Evolutionary conservation across 164 flowering plant species (phyloP).

Genomic region (Sedum album): DNA sequence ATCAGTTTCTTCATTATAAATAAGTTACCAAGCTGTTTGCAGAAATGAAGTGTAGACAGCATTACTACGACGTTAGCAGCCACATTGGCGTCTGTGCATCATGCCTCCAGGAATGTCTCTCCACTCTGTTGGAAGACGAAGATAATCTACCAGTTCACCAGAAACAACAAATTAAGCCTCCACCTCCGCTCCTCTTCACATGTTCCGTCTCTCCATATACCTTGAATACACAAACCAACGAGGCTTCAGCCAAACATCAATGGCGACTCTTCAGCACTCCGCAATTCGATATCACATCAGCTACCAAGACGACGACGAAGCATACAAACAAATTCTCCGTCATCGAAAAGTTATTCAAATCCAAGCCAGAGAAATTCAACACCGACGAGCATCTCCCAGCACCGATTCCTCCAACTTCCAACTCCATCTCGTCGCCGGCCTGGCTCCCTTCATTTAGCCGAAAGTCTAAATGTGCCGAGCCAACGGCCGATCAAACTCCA

Average conservation of each 20-base stretch:
- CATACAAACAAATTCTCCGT: neutral
- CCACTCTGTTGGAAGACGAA: neutral
- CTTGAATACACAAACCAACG: neutral
- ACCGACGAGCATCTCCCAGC: neutral
- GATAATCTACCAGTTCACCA: neutral
- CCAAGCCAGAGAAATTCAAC: neutral
- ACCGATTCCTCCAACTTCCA: neutral
- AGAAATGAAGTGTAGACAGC: neutral
- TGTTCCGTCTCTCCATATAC: neutral
- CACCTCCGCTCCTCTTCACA: slow-evolving; percentile 2
- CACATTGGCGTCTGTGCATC: neutral
- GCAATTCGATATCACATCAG: neutral
- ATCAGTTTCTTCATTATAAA: neutral
- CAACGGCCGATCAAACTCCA: neutral
- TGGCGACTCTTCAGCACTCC: neutral
- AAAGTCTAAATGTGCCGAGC: neutral
- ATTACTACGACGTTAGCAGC: slow-evolving; percentile 1
- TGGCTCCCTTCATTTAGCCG: neutral
- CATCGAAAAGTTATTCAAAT: neutral
- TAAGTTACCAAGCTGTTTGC: neutral
- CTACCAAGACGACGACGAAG: neutral
- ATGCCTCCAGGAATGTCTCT: slow-evolving; percentile 1
- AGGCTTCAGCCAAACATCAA: neutral
- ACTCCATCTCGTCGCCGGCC: neutral
- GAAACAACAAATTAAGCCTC: neutral